Percentiles rank a stretch among this genome's conserved stretches.
Evolutionary conservation across 192 early-diverging fungal species (phyloP).

Genomic region (Irineochytrium annulatum): DNA sequence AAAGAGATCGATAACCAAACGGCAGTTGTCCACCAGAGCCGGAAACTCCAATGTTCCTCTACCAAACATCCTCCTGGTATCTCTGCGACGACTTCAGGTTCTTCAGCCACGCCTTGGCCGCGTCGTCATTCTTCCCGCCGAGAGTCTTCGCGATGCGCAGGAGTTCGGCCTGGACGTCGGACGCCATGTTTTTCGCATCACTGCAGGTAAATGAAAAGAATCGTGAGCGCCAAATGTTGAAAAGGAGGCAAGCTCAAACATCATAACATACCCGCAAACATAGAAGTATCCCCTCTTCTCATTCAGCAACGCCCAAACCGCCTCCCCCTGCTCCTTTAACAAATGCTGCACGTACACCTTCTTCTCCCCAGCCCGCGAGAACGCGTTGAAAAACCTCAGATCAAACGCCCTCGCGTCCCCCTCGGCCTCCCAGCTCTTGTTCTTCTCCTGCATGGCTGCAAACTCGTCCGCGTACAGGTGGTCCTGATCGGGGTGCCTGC

Average conservation of each 20-base stretch:
- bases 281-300: conserved; percentile 76
- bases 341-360: conserved; percentile 98
- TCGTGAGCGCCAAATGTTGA: conserved; percentile 4
- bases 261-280: conserved; percentile 68
- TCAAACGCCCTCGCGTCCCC: conserved; percentile 40
- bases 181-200: conserved; percentile 96
- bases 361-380: conserved; percentile 70
- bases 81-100: conserved; percentile 73
- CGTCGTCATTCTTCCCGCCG: conserved; percentile 59
- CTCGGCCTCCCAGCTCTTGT: conserved; percentile 31
- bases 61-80: conserved; percentile 96
- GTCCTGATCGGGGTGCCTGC: conserved; percentile 81
- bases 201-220: conserved; percentile 34
- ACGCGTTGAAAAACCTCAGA: conserved; percentile 79
- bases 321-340: conserved; percentile 65
- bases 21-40: too few relatives aligned
- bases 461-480: conserved; percentile 91
- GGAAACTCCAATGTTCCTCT: too few relatives aligned
- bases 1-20: too few relatives aligned
- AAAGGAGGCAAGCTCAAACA: conserved; percentile 5
- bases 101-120: conserved; percentile 76
- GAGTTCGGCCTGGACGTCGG: conserved; percentile 73
- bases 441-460: conserved; percentile 46
- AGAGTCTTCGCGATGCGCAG: conserved; percentile 59
- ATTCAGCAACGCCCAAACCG: conserved; percentile 79